A percentile compares a stretch with the other conserved stretches of the same genome.
phyloP scores from a whole-genome alignment of 2,329 filamentous ascomycete species.

The Orbilia javanica region DNA sequence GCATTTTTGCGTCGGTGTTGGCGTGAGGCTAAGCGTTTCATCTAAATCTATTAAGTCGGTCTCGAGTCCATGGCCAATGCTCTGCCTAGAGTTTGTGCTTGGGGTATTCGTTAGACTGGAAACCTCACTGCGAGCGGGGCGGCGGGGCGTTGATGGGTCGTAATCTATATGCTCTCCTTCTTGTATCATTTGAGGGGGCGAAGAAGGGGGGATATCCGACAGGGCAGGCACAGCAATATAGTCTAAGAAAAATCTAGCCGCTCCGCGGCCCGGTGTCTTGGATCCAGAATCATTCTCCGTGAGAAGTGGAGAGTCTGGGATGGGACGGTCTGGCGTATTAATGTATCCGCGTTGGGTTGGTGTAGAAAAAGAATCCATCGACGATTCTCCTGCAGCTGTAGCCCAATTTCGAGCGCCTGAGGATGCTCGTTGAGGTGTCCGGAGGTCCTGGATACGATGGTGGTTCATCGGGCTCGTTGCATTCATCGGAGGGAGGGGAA shows the following conservation, averaged over 20 bases:
- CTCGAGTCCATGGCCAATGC: not conserved
- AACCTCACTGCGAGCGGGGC: not conserved
- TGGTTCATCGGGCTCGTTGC: conserved; percentile 22
- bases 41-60: conserved; percentile 14
- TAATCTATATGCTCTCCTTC: not conserved
- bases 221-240: conserved; percentile 33
- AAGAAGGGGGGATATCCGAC: conserved; percentile 6
- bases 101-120: conserved; percentile 27
- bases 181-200: not conserved
- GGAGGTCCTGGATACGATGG: conserved; percentile 34
- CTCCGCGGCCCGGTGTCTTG: conserved; percentile 23
- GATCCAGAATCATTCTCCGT: conserved; percentile 17
- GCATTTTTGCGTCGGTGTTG: conserved; percentile 2
- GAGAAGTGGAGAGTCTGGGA: conserved; percentile 41
- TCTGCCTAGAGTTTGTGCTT: conserved; percentile 28
- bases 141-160: conserved; percentile 27
- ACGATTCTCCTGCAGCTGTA: conserved; percentile 25
- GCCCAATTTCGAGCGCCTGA: conserved; percentile 39
- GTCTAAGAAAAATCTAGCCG: conserved; percentile 31
- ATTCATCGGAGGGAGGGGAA: conserved; percentile 41
- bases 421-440: conserved; percentile 37
- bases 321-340: conserved; percentile 25
- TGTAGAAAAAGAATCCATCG: conserved; percentile 17
- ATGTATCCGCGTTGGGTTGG: conserved; percentile 11
- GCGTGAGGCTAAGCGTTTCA: conserved; percentile 19